Conservation (phyloP, 2,329 filamentous ascomycete genomes). For the Trichoderma harzianum region DNA sequence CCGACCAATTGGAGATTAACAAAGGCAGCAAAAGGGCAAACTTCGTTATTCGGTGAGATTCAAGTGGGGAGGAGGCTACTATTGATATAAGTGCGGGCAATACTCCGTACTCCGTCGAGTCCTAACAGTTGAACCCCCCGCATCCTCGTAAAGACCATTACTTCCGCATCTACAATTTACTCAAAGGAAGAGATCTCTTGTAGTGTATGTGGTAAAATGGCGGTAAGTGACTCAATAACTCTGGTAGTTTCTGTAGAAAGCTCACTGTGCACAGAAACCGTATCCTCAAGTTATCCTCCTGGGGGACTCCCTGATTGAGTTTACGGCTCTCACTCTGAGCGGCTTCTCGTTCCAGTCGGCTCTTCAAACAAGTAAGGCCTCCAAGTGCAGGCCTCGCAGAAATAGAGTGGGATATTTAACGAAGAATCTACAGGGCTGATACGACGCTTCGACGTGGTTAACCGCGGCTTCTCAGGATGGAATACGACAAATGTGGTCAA, state of each 20-base stretch:
- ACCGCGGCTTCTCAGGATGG: constrained; percentile 84
- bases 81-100: neutral
- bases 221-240: constrained; percentile 20
- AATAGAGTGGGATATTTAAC: neutral
- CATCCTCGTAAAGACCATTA: neutral
- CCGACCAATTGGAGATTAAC: neutral
- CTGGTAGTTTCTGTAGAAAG: neutral
- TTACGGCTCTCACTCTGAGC: constrained; percentile 54
- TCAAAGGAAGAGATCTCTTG: neutral
- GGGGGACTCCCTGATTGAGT: constrained; percentile 84
- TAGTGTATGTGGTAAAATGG: constrained; percentile 17
- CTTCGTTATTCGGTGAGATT: neutral
- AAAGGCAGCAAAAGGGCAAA: neutral
- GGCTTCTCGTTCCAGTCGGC: constrained; percentile 74
- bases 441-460: constrained; percentile 79
- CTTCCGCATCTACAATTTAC: neutral
- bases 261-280: constrained; percentile 37
- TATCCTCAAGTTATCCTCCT: constrained; percentile 79
- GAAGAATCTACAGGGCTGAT: constrained; percentile 58
- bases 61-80: neutral
- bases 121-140: neutral
- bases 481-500: constrained; percentile 72
- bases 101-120: neutral
- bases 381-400: neutral
- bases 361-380: constrained; percentile 60